Evolutionary conservation across 768 basidiomycete genomes (phyloP).

Genomic region (Leucosporidium yakuticum): DNA sequence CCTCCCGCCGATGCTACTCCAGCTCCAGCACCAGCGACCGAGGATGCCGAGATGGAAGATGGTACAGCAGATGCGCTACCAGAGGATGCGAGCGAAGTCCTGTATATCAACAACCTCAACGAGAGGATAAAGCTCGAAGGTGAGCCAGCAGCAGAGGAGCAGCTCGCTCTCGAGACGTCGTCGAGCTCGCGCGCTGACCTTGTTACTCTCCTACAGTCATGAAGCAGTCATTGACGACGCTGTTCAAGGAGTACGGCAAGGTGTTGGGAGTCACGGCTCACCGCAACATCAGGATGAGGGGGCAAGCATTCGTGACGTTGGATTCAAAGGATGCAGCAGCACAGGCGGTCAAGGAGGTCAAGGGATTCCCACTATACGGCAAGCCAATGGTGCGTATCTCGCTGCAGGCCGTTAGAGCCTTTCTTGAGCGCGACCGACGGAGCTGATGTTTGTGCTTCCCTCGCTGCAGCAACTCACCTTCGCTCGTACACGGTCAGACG

Average conservation of each 20-base stretch:
- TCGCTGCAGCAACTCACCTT: constrained; percentile 84
- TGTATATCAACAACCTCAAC: constrained; percentile 50
- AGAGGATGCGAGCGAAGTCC: constrained; percentile 10
- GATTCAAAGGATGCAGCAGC: constrained; percentile 70
- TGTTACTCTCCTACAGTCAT: constrained; percentile 54
- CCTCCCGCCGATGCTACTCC: background rate
- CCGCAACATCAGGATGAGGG: constrained; percentile 89
- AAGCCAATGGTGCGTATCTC: constrained; percentile 78
- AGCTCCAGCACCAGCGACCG: background rate
- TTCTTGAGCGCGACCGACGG: too few relatives aligned
- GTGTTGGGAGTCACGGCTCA: constrained; percentile 95
- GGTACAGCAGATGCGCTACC: background rate
- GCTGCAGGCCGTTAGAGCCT: too few relatives aligned
- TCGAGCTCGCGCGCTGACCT: background rate
- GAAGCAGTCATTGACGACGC: constrained; percentile 73
- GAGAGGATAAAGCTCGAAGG: constrained; percentile 45
- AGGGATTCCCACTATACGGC: constrained; percentile 88
- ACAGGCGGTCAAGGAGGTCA: constrained; percentile 86
- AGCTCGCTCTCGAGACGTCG: background rate
- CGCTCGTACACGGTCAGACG: constrained; percentile 80
- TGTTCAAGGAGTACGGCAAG: constrained; percentile 90
- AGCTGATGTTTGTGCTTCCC: constrained; percentile 5
- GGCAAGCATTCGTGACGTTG: constrained; percentile 97
- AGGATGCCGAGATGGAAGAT: constrained; percentile 16
- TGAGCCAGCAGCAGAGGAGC: constrained; percentile 25